These are phyloP conservation scores for Backusella mclennaniae DNA, from an alignment of 192 early-diverging fungal genomes.

Conservation along the genomic window DNA sequence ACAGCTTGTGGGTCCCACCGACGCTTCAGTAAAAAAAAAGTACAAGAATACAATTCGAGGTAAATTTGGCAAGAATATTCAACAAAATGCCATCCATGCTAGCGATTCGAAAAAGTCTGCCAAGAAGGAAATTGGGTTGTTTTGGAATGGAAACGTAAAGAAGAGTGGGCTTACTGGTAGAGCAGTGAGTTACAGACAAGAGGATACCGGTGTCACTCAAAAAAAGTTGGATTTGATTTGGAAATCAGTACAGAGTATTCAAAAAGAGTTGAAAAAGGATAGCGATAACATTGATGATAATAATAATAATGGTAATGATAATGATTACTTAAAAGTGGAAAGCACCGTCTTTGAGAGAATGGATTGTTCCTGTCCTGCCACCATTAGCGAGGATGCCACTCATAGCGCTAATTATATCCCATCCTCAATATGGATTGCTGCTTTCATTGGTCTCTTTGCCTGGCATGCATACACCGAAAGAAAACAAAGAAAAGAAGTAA, in stretches of 20 bases:
- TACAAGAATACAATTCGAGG: constrained; percentile 49
- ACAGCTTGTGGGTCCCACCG: constrained; percentile 50
- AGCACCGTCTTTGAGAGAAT: not conserved
- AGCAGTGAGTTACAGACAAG: not conserved
- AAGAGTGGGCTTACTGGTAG: not conserved
- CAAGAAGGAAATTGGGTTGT: not conserved
- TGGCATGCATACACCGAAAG: not conserved
- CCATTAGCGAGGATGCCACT: not conserved
- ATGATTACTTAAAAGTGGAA: not conserved
- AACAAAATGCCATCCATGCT: constrained; percentile 56
- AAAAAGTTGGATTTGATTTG: not conserved
- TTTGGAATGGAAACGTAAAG: not conserved
- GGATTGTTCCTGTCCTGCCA: not conserved
- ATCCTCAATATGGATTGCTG: not conserved
- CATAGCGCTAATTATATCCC: not conserved
- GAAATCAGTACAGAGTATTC: not conserved
- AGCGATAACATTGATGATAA: not conserved
- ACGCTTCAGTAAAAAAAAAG: constrained; percentile 34
- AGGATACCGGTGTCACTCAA: not conserved
- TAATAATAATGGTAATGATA: not conserved
- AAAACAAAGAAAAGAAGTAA: not conserved
- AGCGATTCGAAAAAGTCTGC: constrained; percentile 43
- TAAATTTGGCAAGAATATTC: constrained; percentile 39
- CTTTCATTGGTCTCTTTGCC: not conserved
- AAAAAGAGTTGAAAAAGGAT: not conserved